Evolutionary conservation across 306 rosid genomes (phyloP), one percentile per base, ranked within the genome.

Genomic region (Casuarina cunninghamiana): DNA sequence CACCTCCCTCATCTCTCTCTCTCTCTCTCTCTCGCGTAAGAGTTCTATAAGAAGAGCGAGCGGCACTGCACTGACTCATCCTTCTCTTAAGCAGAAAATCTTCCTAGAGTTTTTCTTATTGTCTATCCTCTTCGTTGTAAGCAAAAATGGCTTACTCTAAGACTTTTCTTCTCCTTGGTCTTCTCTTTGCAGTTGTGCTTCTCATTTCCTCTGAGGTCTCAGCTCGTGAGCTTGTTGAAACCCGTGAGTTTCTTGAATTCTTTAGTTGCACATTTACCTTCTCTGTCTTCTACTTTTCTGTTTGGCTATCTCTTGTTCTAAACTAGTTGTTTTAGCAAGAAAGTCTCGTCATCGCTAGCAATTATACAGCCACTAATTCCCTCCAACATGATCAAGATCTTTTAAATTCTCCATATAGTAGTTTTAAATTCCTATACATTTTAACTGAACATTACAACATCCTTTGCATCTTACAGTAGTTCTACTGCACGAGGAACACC

Each of bases 181-280:
- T 66, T 12, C 11, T 66, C 49, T 35, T 66, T 35, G 71, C 71
- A 11, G 71, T 66, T 38, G 71, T 66, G 38, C 71, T 66, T 43
- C 44, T 66, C 49, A 6, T 41, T 26, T 66, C 71, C 71, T 66
- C 49, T 11, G 17, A 66, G 10, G 71, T 43, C 45, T 66, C 10
- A 46, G 71, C 71, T 65, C 45, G 70, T 12, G 70, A 65, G 70
- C 37, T 5, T 0, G 38, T 41, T 61, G 41, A 60, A 35, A 60
- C 71, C 46, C 32, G 48, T 65, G 11, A 65, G 48, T 41, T 41
- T 15, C 6, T 41, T 1, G 32, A 26, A 26, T 26, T 26, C 32
- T 26, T 26, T 26, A 26, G 32, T 26, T 26, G 32, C 32, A 26
- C 32, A 26, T 26, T 26, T 26, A 26, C 32, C 32, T 26, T 26